phyloP scores from a whole-genome alignment of 768 basidiomycete genomes.

The Auriscalpium microsporum region DNA sequence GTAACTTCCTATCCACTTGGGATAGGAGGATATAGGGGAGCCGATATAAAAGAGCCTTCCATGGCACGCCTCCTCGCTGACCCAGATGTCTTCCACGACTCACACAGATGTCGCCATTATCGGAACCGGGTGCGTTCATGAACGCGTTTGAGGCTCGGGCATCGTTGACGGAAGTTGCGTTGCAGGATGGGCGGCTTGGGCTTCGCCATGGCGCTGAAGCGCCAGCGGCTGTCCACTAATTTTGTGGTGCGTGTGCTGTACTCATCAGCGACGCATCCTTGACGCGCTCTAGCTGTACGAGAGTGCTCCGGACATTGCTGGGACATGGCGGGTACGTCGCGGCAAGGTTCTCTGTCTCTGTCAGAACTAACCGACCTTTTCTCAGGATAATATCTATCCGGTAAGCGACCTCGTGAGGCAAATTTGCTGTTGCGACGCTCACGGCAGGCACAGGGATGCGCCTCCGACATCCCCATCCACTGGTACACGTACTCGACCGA shows the following conservation, averaged over 20 bases:
- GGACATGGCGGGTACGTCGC: constrained; percentile 19
- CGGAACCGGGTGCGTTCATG: constrained; percentile 17
- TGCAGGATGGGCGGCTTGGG: constrained; percentile 22
- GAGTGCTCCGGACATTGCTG: constrained; percentile 20
- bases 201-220: constrained; percentile 23
- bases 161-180: not conserved
- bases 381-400: constrained; percentile 20
- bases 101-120: constrained; percentile 15
- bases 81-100: too few relatives aligned
- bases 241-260: constrained; percentile 21
- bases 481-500: constrained; percentile 23
- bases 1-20: too few relatives aligned
- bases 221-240: constrained; percentile 20
- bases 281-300: constrained; percentile 23
- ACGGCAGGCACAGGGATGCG: constrained; percentile 17
- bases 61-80: too few relatives aligned
- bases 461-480: constrained; percentile 18
- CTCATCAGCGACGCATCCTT: too few relatives aligned
- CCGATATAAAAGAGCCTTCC: too few relatives aligned
- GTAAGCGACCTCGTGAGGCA: constrained; percentile 6
- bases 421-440: not conserved
- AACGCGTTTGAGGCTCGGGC: not conserved
- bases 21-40: too few relatives aligned
- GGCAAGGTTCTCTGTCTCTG: not conserved
- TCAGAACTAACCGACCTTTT: not conserved